Conservation (phyloP, 2,329 filamentous ascomycete species). For the Colletotrichum coccodes region DNA sequence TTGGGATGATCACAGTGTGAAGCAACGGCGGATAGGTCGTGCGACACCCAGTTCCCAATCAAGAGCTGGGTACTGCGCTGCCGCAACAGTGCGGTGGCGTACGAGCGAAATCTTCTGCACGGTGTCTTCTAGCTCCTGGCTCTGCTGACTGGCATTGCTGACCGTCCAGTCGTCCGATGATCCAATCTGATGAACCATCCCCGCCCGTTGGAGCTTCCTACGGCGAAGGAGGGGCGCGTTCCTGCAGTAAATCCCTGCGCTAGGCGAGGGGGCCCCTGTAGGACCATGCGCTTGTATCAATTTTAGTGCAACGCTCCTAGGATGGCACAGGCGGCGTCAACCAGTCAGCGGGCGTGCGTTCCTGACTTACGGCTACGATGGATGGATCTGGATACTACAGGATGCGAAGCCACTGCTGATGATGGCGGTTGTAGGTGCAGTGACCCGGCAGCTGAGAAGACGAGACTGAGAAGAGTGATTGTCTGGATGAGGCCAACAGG, state of each 20-base stretch:
- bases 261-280: conserved; percentile 25
- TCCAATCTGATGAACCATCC: conserved; percentile 17
- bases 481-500: background rate
- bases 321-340: conserved; percentile 15
- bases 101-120: conserved; percentile 5
- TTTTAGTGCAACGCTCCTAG: conserved; percentile 29
- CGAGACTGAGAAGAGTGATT: too few relatives aligned
- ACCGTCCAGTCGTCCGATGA: conserved; percentile 6
- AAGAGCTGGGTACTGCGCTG: too few relatives aligned
- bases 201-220: conserved; percentile 10
- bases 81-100: too few relatives aligned
- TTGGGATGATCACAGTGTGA: conserved; percentile 19
- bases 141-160: background rate
- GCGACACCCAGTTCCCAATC: background rate
- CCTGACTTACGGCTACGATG: conserved; percentile 10
- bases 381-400: background rate
- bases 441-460: background rate
- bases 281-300: conserved; percentile 19
- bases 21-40: background rate
- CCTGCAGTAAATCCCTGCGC: conserved; percentile 32
- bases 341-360: conserved; percentile 27
- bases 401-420: background rate
- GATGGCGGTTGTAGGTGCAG: background rate
- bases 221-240: conserved; percentile 31
- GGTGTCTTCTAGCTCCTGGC: background rate